Evolutionary conservation across 2,329 filamentous ascomycete species (phyloP), one percentile per base, ranked within the genome.

Genomic region (Bertia moriformis): DNA sequence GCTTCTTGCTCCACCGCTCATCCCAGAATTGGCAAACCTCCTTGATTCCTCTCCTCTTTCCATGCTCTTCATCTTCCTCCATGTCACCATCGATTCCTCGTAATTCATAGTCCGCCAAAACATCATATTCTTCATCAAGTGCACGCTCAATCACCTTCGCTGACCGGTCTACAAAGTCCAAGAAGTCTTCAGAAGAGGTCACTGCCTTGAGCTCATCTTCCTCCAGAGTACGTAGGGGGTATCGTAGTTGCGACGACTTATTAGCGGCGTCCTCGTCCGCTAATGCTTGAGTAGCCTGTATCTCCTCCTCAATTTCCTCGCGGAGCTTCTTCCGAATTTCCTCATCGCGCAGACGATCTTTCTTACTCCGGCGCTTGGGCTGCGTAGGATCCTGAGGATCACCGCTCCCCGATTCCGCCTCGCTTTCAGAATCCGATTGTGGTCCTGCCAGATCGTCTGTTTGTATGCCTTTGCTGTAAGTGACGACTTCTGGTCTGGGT

Each of bases 71-170:
- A 47, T 86, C 87, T 41, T 93, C 85, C 38, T 93, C 87, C 37
- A 93, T 86, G 30, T 91, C 73, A 10, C 78, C 63, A 40, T 80
- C 79, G 42, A 82, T 67, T 4, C 82, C 83, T 42, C 84, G 82
- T 29, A 93, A 67, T 29, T 87, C 86, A 59, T 98, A 98, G 60
- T 98, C 88, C 42, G 86, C 87, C 43, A 98, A 67, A 44, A 98
- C 85, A 56, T 98, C 91, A 56, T 96, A 98, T 41, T 95, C 86
- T 53, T 94, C 82, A 51, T 96, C 91, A 46, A 98, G 65, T 4
- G 91, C 89, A 51, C 91, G 77, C 62, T 98, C 91, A 49, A 98
- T 89, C 38, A 98, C 88, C 60, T 96, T 98, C 41, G 86, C 93
- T 17, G 89, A 95, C 49, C 86, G 76, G 51, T 98, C 91, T 19